Conservation (phyloP, 306 rosid genomes). For the Cercis canadensis region DNA sequence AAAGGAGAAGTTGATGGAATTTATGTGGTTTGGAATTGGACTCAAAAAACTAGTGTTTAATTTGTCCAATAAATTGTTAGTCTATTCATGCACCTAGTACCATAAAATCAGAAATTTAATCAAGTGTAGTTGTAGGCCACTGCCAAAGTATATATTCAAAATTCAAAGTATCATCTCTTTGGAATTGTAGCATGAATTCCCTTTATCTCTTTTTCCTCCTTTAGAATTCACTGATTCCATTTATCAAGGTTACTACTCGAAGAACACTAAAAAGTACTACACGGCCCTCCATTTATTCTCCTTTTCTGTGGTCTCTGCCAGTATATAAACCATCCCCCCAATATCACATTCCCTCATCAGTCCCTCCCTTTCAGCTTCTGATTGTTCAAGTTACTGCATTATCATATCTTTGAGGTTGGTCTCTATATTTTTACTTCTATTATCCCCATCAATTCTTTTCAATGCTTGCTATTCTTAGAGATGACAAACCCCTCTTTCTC, state of each 20-base stretch:
- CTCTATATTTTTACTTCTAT: conserved; percentile 14
- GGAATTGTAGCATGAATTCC: conserved; percentile 57
- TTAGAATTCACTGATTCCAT: conserved; percentile 62
- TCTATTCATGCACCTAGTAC: conserved; percentile 37
- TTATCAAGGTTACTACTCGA: conserved; percentile 74
- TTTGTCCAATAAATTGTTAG: no score
- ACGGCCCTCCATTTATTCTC: conserved; percentile 74
- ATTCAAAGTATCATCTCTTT: conserved; percentile 67
- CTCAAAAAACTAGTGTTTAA: no score
- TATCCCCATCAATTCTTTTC: neutral
- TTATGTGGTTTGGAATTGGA: conserved; percentile 2
- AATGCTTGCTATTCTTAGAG: neutral
- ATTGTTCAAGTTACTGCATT: conserved; percentile 38
- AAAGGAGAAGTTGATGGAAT: neutral
- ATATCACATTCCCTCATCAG: conserved; percentile 56
- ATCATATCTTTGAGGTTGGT: conserved; percentile 44
- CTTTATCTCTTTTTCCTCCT: conserved; percentile 61
- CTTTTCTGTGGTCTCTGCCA: conserved; percentile 49
- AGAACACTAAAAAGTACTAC: conserved; percentile 71
- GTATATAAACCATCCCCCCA: conserved; percentile 65
- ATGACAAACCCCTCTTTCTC: neutral
- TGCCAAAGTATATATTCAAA: conserved; percentile 56
- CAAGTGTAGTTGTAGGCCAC: conserved; percentile 45
- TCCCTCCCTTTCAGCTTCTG: conserved; percentile 38
- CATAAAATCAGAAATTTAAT: conserved; percentile 42